A percentile compares a stretch with the other conserved stretches of the same genome.
Conservation (phyloP, 345 rosid genomes). For the Eucalyptus curtisii region DNA sequence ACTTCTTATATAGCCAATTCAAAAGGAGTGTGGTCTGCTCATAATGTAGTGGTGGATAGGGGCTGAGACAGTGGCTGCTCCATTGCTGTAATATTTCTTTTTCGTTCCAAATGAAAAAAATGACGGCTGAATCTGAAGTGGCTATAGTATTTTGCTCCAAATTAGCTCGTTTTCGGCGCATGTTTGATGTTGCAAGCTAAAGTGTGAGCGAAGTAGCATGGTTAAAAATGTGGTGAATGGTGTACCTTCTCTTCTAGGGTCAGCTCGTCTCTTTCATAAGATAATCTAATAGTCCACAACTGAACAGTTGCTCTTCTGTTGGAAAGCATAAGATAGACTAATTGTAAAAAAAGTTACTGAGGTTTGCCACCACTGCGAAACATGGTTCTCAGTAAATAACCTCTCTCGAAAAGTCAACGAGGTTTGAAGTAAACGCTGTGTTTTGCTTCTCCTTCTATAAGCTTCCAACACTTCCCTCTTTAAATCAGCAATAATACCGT, state of each 20-base stretch:
- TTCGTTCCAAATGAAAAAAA: neutral
- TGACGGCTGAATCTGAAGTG: neutral
- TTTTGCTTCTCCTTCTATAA: neutral
- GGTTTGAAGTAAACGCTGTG: neutral
- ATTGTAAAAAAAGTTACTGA: too few relatives aligned
- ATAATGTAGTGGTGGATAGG: neutral
- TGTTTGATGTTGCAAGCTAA: neutral
- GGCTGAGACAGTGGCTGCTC: neutral
- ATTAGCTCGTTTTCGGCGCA: fast-evolving
- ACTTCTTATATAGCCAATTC: neutral
- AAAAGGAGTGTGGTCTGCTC: neutral
- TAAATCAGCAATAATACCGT: neutral
- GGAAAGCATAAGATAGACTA: too few relatives aligned
- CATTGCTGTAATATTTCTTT: neutral
- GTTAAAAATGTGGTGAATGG: neutral
- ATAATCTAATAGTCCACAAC: too few relatives aligned
- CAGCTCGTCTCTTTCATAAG: constrained; percentile 29
- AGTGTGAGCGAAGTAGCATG: neutral
- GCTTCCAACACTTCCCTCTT: neutral
- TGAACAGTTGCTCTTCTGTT: too few relatives aligned
- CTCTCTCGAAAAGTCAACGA: too few relatives aligned
- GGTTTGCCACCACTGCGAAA: too few relatives aligned
- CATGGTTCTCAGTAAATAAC: too few relatives aligned
- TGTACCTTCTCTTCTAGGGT: constrained; percentile 25
- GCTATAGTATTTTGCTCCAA: neutral